phyloP scores from a whole-genome alignment of 805 yeast genomes.

The Yarrowia osloensis region DNA sequence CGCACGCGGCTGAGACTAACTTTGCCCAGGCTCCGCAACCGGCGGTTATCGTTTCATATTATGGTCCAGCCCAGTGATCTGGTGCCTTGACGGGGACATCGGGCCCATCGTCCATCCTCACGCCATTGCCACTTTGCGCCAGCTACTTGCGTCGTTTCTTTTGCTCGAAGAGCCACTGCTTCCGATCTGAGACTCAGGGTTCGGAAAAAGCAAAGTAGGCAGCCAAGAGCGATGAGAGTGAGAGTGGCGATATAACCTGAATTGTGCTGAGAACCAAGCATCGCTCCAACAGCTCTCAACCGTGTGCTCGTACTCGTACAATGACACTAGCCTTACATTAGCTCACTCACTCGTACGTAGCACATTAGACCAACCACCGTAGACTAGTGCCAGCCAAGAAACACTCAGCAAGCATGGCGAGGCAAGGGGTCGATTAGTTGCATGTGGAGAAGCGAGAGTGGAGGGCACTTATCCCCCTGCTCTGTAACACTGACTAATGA shows the following conservation, averaged over 20 bases:
- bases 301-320: too few species aligned
- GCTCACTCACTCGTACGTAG: too few species aligned
- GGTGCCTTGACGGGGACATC: not conserved
- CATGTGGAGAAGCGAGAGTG: not conserved
- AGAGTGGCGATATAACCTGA: too few species aligned
- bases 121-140: not conserved
- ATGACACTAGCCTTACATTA: not conserved
- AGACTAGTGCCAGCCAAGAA: not conserved
- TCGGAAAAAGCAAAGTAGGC: not conserved
- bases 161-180: not conserved
- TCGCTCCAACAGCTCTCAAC: too few species aligned
- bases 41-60: not conserved
- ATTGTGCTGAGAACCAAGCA: too few species aligned
- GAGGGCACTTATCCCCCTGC: too few species aligned
- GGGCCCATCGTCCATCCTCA: not conserved
- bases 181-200: conserved; percentile 9
- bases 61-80: not conserved
- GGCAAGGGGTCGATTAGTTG: too few species aligned
- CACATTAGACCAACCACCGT: too few species aligned
- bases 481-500: not conserved
- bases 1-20: not conserved
- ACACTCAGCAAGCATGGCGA: too few species aligned
- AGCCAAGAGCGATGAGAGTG: too few species aligned
- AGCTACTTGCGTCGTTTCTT: too few species aligned
- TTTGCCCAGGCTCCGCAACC: not conserved